These are phyloP conservation scores for Rozella allomycis DNA, from an alignment of 371 early-diverging fungal species.

Conservation along the genomic window DNA sequence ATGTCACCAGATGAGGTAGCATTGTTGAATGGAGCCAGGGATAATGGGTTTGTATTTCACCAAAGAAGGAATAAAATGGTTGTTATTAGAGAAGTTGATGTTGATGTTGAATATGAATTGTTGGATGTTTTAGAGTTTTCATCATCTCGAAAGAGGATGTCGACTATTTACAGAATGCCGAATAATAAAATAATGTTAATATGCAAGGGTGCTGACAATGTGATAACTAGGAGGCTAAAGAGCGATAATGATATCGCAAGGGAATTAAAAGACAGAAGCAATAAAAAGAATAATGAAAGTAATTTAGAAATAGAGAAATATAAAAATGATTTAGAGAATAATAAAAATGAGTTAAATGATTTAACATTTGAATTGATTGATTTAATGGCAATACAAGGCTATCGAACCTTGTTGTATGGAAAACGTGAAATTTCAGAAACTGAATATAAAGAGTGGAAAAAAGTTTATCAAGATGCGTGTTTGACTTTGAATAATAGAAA, in stretches of 20 bases:
- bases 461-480: conserved; percentile 47
- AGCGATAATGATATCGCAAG: conserved; percentile 4
- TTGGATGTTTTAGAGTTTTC: conserved; percentile 43
- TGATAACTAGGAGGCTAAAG: conserved; percentile 23
- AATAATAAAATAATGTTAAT: conserved; percentile 32
- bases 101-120: conserved; percentile 11
- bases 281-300: conserved; percentile 5
- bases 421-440: conserved; percentile 45
- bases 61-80: conserved; percentile 11
- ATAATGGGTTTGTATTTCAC: not conserved
- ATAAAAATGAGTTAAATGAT: conserved; percentile 6
- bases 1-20: conserved; percentile 1
- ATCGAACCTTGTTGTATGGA: conserved; percentile 67
- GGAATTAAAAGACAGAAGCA: conserved; percentile 1
- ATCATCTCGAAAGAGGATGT: conserved; percentile 46
- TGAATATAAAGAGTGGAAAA: conserved; percentile 56
- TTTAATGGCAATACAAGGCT: conserved; percentile 53
- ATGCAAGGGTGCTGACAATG: conserved; percentile 59
- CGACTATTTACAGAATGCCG: conserved; percentile 26
- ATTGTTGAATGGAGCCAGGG: not conserved
- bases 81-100: conserved; percentile 4
- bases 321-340: conserved; percentile 4
- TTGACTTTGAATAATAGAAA: conserved; percentile 60
- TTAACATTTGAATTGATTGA: conserved; percentile 14
- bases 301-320: conserved; percentile 2